phyloP scores from a whole-genome alignment of 441 rosid species.

The Melastoma candidum region DNA sequence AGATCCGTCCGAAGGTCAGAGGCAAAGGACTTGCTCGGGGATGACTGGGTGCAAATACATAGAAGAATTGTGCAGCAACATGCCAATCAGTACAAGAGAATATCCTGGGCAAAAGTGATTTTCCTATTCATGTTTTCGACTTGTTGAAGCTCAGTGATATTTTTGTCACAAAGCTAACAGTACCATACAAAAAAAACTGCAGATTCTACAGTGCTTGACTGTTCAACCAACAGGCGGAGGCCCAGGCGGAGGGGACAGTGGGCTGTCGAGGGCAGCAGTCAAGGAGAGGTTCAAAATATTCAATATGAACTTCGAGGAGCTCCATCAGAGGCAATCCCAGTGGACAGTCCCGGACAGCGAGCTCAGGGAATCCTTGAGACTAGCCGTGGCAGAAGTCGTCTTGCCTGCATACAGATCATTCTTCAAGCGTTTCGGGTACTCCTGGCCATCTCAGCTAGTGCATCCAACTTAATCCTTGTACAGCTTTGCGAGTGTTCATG shows the following conservation, averaged over 20 bases:
- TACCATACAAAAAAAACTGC: conserved; percentile 10
- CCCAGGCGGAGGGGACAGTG: conserved; percentile 23
- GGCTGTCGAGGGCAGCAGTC: conserved; percentile 55
- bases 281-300: conserved; percentile 89
- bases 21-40: conserved; percentile 86
- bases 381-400: conserved; percentile 90
- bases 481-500: conserved; percentile 5
- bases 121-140: background rate
- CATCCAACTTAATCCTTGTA: background rate
- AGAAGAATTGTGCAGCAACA: conserved; percentile 89
- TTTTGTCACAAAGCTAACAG: too few species aligned
- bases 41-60: conserved; percentile 98
- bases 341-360: conserved; percentile 98
- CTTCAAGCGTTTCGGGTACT: conserved; percentile 70
- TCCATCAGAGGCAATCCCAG: conserved; percentile 82
- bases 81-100: conserved; percentile 91
- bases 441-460: background rate
- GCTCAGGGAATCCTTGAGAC: conserved; percentile 73
- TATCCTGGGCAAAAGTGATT: conserved; percentile 92
- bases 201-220: conserved; percentile 82
- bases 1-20: conserved; percentile 98
- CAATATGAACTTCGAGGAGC: conserved; percentile 74
- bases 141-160: background rate
- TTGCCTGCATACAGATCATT: conserved; percentile 93
- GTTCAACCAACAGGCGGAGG: conserved; percentile 40